A percentile compares a stretch with the other conserved stretches of the same genome.
These are phyloP conservation scores for Pinus albicaulis DNA, from an alignment of 75 land plant genomes.

Conservation along the genomic window DNA sequence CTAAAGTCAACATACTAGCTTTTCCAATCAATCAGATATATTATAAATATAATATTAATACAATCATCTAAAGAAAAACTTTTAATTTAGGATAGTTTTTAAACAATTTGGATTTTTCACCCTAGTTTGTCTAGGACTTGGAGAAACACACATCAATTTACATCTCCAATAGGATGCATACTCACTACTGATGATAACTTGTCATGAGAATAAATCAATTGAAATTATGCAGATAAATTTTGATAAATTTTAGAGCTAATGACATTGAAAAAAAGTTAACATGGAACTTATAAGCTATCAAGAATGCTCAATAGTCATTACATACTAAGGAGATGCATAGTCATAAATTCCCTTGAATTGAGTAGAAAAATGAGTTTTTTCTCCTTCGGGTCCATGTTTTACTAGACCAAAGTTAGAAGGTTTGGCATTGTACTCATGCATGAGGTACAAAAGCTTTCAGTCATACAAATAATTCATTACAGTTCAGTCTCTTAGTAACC, in stretches of 20 bases:
- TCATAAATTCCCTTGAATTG: slow-evolving; percentile 38
- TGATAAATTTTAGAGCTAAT: not conserved
- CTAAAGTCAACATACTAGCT: no score
- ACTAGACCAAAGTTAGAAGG: slow-evolving; percentile 27
- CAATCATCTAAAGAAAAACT: not conserved
- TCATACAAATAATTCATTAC: no score
- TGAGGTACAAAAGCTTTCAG: no score
- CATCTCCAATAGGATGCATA: not conserved
- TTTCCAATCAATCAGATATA: no score
- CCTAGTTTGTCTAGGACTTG: not conserved
- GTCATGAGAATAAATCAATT: not conserved
- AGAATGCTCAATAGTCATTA: slow-evolving; percentile 25
- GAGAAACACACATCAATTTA: not conserved
- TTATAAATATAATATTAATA: not conserved
- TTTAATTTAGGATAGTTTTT: no score
- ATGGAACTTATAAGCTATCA: no score
- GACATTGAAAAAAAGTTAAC: not conserved
- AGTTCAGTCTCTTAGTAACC: no score
- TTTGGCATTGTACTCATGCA: slow-evolving; percentile 18
- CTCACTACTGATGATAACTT: not conserved
- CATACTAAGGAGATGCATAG: slow-evolving; percentile 54
- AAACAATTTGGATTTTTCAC: not conserved
- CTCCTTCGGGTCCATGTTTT: slow-evolving; percentile 18
- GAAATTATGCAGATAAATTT: not conserved
- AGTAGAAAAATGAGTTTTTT: slow-evolving; percentile 8